Percentiles rank a stretch among this genome's conserved stretches.
phyloP scores from a whole-genome alignment of 441 rosid species.

The Flueggea neowawraea region DNA sequence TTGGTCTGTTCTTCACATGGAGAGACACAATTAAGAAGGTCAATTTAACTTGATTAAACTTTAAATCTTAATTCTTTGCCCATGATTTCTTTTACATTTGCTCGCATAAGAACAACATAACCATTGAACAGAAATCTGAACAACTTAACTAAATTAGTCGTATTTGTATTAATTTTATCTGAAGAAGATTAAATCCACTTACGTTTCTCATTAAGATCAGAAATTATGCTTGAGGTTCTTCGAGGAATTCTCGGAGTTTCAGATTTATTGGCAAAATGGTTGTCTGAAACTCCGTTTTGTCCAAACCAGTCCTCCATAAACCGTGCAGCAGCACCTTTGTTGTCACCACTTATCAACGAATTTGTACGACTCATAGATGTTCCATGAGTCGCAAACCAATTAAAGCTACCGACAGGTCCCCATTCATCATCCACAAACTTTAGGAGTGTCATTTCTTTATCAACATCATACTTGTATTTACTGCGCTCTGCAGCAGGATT shows the following conservation, averaged over 20 bases:
- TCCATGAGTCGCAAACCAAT: constrained; percentile 98
- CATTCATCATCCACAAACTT: constrained; percentile 87
- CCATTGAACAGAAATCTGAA: neutral
- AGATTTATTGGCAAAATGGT: constrained; percentile 19
- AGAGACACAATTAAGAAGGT: too few relatives aligned
- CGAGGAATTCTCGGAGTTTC: constrained; percentile 46
- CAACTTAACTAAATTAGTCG: neutral
- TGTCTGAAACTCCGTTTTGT: constrained; percentile 19
- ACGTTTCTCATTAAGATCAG: constrained; percentile 43
- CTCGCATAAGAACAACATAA: neutral
- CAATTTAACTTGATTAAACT: too few relatives aligned
- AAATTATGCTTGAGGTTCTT: constrained; percentile 67
- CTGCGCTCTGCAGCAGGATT: constrained; percentile 70
- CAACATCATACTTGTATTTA: constrained; percentile 74
- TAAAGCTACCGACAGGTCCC: constrained; percentile 92
- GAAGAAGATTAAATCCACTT: constrained; percentile 24
- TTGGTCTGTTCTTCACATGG: too few relatives aligned
- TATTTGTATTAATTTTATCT: neutral
- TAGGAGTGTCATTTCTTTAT: constrained; percentile 91
- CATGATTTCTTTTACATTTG: too few relatives aligned
- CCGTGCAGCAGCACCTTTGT: constrained; percentile 95
- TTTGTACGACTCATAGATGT: constrained; percentile 96
- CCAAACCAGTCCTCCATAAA: constrained; percentile 94
- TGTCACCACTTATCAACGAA: constrained; percentile 94
- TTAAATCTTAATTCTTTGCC: too few relatives aligned